phyloP scores from a whole-genome alignment of 306 rosid species.

The Mimosa pudica region DNA sequence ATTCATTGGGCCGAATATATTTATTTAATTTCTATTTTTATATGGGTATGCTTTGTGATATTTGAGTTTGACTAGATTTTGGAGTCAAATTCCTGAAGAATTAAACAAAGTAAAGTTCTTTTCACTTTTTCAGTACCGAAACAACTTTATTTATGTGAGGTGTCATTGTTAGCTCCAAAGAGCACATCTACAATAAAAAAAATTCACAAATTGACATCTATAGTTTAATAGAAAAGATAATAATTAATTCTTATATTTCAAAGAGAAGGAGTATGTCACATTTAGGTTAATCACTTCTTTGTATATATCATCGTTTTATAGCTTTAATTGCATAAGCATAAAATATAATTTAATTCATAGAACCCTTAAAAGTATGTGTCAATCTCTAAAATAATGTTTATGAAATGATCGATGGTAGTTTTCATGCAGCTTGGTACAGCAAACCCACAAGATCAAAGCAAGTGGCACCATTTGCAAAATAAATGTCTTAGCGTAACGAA shows the following conservation, averaged over 20 bases:
- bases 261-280: not conserved
- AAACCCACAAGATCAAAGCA: not conserved
- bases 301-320: not conserved
- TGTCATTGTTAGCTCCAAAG: not conserved
- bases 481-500: not conserved
- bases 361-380: not conserved
- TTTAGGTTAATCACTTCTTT: not conserved
- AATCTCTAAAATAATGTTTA: not conserved
- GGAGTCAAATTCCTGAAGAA: not conserved
- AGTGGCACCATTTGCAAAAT: not conserved
- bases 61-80: not conserved
- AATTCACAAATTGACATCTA: not conserved
- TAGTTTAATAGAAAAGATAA: not conserved
- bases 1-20: not conserved
- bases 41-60: constrained; percentile 7
- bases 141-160: not conserved
- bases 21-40: too few species aligned
- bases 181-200: not conserved
- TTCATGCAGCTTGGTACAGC: not conserved
- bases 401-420: not conserved
- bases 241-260: not conserved
- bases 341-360: not conserved
- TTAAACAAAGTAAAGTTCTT: not conserved
- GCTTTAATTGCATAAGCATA: not conserved
- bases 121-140: too few species aligned